phyloP scores from a whole-genome alignment of 2,329 filamentous ascomycete genomes.

The Apiospora kogelbergensis region DNA sequence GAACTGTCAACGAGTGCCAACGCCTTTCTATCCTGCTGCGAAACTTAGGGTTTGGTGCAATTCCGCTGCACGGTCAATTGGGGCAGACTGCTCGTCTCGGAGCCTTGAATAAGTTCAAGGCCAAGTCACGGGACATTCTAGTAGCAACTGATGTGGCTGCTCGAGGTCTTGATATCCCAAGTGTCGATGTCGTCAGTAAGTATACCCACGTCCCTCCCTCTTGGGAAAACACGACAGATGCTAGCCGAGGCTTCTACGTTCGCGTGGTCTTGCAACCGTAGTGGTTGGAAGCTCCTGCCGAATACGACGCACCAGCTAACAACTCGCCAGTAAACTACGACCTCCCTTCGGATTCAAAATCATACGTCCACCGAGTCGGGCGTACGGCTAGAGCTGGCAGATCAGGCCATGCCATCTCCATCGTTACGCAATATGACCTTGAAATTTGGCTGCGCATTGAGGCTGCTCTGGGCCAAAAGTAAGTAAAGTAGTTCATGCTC shows the following conservation, averaged over 20 bases:
- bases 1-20: constrained; percentile 90
- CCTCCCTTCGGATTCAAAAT: constrained; percentile 81
- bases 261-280: neutral
- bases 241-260: neutral
- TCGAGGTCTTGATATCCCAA: constrained; percentile 87
- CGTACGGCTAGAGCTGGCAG: constrained; percentile 86
- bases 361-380: constrained; percentile 86
- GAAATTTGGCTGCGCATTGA: constrained; percentile 77
- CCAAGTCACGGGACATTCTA: constrained; percentile 78
- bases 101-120: constrained; percentile 86
- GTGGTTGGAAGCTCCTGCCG: neutral
- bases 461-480: constrained; percentile 74
- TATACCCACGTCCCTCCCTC: neutral
- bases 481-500: constrained; percentile 36
- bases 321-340: constrained; percentile 67
- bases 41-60: constrained; percentile 82
- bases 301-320: constrained; percentile 57
- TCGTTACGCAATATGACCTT: constrained; percentile 83
- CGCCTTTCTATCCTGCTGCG: constrained; percentile 81
- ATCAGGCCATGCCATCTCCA: constrained; percentile 74
- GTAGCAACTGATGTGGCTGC: constrained; percentile 94
- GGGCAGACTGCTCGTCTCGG: constrained; percentile 84
- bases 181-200: constrained; percentile 71
- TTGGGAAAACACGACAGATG: neutral
- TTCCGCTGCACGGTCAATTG: constrained; percentile 90